A percentile compares a stretch with the other conserved stretches of the same genome.
Evolutionary conservation across 345 rosid species (phyloP).

Genomic region (Eucalyptus decipiens): DNA sequence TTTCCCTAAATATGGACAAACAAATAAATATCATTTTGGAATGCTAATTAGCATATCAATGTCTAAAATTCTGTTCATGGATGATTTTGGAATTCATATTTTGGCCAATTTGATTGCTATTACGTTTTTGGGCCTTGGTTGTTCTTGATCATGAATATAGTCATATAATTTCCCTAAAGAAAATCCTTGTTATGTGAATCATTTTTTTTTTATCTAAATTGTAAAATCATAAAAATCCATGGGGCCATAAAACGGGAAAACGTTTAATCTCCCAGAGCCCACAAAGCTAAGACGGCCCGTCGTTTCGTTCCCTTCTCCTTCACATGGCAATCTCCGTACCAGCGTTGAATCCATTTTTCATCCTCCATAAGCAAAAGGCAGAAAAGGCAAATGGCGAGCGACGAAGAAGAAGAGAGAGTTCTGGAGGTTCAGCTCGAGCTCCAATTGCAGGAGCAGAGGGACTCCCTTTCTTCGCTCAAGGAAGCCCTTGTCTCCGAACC

Average conservation of each 20-base stretch:
- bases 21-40: background rate
- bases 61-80: background rate
- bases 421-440: conserved; percentile 67
- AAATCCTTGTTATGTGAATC: background rate
- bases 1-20: background rate
- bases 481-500: conserved; percentile 71
- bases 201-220: too few relatives aligned
- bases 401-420: conserved; percentile 50
- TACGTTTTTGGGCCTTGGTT: background rate
- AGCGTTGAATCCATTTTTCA: background rate
- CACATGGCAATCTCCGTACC: background rate
- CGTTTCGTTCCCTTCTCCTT: background rate
- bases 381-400: conserved; percentile 37
- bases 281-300: background rate
- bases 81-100: background rate
- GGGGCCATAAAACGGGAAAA: background rate
- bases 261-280: background rate
- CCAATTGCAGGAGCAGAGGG: conserved; percentile 63
- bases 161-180: background rate
- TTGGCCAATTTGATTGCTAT: background rate
- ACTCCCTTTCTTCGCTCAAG: conserved; percentile 51
- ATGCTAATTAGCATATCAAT: background rate
- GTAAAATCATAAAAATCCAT: background rate
- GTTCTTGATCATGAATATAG: background rate
- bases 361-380: background rate